Conservation (phyloP, 768 basidiomycete genomes). For the Leccinum aurantiacum region DNA sequence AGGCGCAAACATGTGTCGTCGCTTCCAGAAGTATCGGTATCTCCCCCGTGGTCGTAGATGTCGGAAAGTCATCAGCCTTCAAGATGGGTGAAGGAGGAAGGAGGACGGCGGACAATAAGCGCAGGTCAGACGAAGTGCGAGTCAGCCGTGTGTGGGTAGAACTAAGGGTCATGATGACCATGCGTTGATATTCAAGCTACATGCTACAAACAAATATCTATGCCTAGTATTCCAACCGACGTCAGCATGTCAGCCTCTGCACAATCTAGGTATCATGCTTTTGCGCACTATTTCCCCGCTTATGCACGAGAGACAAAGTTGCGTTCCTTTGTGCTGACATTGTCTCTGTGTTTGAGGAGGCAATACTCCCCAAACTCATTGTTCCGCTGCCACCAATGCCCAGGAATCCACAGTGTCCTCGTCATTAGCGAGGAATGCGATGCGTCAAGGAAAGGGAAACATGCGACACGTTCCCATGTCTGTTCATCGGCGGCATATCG, state of each 20-base stretch:
- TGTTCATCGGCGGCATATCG: slow-evolving; percentile 66
- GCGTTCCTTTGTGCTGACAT: slow-evolving; percentile 27
- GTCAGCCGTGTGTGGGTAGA: slow-evolving; percentile 30
- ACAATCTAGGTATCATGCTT: slow-evolving; percentile 5
- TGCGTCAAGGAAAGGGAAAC: slow-evolving; percentile 82
- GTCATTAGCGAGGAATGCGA: slow-evolving; percentile 69
- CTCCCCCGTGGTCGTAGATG: slow-evolving; percentile 44
- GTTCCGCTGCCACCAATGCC: slow-evolving; percentile 58
- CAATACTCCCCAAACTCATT: slow-evolving; percentile 93
- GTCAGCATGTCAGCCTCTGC: slow-evolving; percentile 22
- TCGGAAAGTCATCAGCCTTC: slow-evolving; percentile 36
- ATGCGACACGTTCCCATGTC: slow-evolving; percentile 81
- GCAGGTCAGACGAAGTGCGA: slow-evolving; percentile 43
- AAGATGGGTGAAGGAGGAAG: slow-evolving; percentile 49
- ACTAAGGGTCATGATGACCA: slow-evolving; percentile 14
- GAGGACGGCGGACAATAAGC: slow-evolving; percentile 36
- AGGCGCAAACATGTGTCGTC: slow-evolving; percentile 9
- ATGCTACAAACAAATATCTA: slow-evolving; percentile 6
- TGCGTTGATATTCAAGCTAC: not conserved
- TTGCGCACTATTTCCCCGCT: slow-evolving; percentile 11
- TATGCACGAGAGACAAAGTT: slow-evolving; percentile 13
- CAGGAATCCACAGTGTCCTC: slow-evolving; percentile 80
- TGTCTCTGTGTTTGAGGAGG: slow-evolving; percentile 64
- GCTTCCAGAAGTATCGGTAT: slow-evolving; percentile 51
- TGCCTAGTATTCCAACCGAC: slow-evolving; percentile 21